These are phyloP conservation scores for Penicillium samsonianum DNA, from an alignment of 495 filamentous ascomycete species.

Conservation along the genomic window DNA sequence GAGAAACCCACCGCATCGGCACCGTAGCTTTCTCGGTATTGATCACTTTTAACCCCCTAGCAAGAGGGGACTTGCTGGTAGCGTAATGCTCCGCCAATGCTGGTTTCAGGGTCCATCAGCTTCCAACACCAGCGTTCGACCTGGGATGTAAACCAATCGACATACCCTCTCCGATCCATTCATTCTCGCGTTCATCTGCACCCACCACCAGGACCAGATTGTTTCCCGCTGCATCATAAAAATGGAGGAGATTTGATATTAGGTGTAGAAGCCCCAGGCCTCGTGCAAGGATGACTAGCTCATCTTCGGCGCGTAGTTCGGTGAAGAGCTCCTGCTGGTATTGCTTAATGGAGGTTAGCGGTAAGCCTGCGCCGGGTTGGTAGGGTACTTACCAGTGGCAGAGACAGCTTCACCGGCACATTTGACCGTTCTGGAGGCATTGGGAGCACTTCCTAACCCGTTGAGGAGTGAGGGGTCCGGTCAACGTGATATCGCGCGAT, in stretches of 20 bases:
- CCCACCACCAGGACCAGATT: slow-evolving; percentile 87
- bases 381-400: slow-evolving; percentile 70
- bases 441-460: slow-evolving; percentile 40
- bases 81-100: slow-evolving; percentile 92
- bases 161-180: slow-evolving; percentile 81
- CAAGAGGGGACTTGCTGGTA: slow-evolving; percentile 72
- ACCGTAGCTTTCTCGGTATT: slow-evolving; percentile 94
- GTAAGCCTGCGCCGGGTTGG: slow-evolving; percentile 22
- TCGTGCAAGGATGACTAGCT: slow-evolving; percentile 85
- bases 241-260: slow-evolving; percentile 91
- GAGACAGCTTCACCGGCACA: slow-evolving; percentile 83
- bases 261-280: slow-evolving; percentile 89
- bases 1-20: slow-evolving; percentile 54
- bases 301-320: slow-evolving; percentile 87
- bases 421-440: slow-evolving; percentile 60
- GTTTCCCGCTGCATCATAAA: slow-evolving; percentile 93
- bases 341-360: slow-evolving; percentile 46
- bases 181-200: slow-evolving; percentile 92
- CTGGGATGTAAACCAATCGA: neutral
- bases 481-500: slow-evolving; percentile 23
- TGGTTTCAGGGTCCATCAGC: slow-evolving; percentile 23
- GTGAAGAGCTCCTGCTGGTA: slow-evolving; percentile 92
- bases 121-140: neutral
- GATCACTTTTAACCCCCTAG: slow-evolving; percentile 83
- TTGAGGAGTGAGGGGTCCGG: slow-evolving; percentile 6